Percentiles rank a stretch among this genome's conserved stretches.
Evolutionary conservation across 495 filamentous ascomycete genomes (phyloP).

Genomic region (Cudoniella acicularis): DNA sequence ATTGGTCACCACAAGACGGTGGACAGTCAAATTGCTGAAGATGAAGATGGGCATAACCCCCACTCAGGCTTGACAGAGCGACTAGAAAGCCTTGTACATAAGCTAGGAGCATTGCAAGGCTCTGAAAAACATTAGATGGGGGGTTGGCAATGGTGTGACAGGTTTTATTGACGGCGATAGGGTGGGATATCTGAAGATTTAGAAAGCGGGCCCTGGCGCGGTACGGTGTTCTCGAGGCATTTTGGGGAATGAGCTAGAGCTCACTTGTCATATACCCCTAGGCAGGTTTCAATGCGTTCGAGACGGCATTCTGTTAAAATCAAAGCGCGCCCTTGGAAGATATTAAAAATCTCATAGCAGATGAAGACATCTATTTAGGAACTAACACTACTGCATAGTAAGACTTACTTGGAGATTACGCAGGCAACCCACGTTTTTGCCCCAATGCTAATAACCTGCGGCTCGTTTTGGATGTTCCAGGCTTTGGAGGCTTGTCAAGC

Average conservation of each 20-base stretch:
- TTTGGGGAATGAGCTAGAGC: not conserved
- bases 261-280: not conserved
- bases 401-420: no score
- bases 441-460: no score
- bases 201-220: not conserved
- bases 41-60: conserved; percentile 41
- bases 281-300: not conserved
- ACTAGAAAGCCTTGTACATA: conserved; percentile 19
- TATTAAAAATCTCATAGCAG: no score
- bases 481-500: no score
- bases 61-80: conserved; percentile 44
- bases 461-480: no score
- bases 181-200: not conserved
- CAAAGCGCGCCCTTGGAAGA: not conserved
- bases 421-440: no score
- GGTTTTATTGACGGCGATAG: not conserved
- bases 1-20: conserved; percentile 71
- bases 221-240: not conserved
- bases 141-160: not conserved
- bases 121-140: not conserved
- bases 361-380: no score
- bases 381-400: no score
- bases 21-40: conserved; percentile 50
- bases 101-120: conserved; percentile 1
- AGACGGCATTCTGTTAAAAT: not conserved